phyloP scores from a whole-genome alignment of 139 green algal species.

The Nannochloris sp. region DNA sequence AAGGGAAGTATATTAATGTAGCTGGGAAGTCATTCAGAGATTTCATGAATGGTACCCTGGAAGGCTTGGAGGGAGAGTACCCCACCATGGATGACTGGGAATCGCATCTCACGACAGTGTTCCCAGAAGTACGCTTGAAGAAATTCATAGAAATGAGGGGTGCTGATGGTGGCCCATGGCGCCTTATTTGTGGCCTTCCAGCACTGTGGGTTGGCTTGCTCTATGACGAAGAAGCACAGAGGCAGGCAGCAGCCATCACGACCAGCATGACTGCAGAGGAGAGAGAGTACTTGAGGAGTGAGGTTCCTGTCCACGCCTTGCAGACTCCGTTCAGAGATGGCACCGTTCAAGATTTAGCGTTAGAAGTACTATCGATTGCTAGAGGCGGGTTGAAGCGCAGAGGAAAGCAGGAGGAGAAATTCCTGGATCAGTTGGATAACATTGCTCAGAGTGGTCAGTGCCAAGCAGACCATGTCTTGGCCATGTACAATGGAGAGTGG shows the following conservation, averaged over 20 bases:
- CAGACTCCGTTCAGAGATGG: constrained; percentile 83
- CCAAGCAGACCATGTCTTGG: constrained; percentile 54
- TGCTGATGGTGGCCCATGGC: constrained; percentile 85
- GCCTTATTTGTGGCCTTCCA: constrained; percentile 84
- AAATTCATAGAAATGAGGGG: constrained; percentile 96
- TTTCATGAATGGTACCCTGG: constrained; percentile 85
- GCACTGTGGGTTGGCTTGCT: constrained; percentile 91
- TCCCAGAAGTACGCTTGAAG: constrained; percentile 94
- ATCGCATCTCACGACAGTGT: constrained; percentile 93
- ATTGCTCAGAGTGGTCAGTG: constrained; percentile 50
- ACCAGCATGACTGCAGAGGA: constrained; percentile 76
- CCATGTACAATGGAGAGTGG: constrained; percentile 65
- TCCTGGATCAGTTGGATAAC: constrained; percentile 61
- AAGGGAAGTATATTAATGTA: constrained; percentile 79
- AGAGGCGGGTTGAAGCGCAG: constrained; percentile 68
- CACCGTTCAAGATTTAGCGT: constrained; percentile 72
- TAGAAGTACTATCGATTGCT: constrained; percentile 64
- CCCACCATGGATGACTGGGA: constrained; percentile 90
- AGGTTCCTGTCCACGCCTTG: constrained; percentile 53
- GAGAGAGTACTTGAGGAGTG: constrained; percentile 54
- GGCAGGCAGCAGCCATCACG: constrained; percentile 58
- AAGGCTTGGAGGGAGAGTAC: constrained; percentile 66
- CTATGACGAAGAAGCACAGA: constrained; percentile 64
- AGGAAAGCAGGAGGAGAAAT: constrained; percentile 69
- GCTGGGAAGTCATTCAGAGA: constrained; percentile 73